phyloP scores from a whole-genome alignment of 129 eudicot genomes.

The Saussurea involucrata region DNA sequence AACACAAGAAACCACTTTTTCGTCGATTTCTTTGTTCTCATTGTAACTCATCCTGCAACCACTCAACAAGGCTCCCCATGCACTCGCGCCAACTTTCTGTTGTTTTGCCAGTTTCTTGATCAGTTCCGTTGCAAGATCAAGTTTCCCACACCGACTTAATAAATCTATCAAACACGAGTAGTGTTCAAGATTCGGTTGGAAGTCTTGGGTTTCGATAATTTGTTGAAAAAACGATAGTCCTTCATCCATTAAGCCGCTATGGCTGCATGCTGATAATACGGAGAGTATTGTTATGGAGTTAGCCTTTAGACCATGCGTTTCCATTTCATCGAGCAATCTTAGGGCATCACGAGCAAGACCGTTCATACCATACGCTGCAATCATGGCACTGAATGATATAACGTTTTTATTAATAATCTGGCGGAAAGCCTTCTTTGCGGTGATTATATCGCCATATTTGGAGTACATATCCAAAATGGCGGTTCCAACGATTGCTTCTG shows the following conservation, averaged over 20 bases:
- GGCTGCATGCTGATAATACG: conserved; percentile 84
- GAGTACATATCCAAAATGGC: conserved; percentile 81
- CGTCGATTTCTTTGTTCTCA: conserved; percentile 32
- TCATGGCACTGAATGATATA: conserved; percentile 69
- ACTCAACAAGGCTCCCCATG: conserved; percentile 85
- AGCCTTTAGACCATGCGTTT: conserved; percentile 49
- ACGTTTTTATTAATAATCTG: conserved; percentile 52
- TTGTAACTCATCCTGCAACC: conserved; percentile 41
- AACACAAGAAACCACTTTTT: conserved; percentile 38
- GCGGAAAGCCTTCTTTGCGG: conserved; percentile 52
- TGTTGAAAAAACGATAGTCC: conserved; percentile 56
- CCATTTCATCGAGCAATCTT: conserved; percentile 47
- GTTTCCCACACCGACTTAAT: conserved; percentile 70
- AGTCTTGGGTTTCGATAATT: conserved; percentile 37
- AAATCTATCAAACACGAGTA: conserved; percentile 82
- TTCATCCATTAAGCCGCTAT: conserved; percentile 65
- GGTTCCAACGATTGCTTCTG: conserved; percentile 60
- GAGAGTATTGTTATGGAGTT: conserved; percentile 66
- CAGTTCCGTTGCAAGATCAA: conserved; percentile 59
- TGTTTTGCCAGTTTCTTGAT: conserved; percentile 33
- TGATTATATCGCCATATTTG: conserved; percentile 62
- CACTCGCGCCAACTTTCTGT: conserved; percentile 47
- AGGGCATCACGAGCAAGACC: conserved; percentile 66
- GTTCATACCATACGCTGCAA: conserved; percentile 80
- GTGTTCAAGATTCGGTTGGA: conserved; percentile 50